Evolutionary conservation across 2,329 filamentous ascomycete species (phyloP), one percentile per base, ranked within the genome.

Genomic region (Ophiosphaerella herpotricha): DNA sequence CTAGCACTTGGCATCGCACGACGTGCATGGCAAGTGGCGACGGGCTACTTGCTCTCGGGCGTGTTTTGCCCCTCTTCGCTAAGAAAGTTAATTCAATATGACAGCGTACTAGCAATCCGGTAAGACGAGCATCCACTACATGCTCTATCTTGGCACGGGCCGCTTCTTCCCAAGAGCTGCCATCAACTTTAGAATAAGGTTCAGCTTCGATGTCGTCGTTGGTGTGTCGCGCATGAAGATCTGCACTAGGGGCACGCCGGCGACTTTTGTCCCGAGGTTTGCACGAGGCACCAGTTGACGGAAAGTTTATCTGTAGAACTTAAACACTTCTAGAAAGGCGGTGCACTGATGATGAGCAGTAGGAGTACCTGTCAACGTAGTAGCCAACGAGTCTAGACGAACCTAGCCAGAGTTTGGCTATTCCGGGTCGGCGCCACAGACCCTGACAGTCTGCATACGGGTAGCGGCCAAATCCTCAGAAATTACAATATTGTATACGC

Each of bases 201-300:
- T 58, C 52, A 26, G 49, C 18, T 55, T 38, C 43, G 45, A 16
- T 44, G 50, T 34, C 40, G 40, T 39, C 43, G 51, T 51, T 56
- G 56, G 55, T 61, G 61, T 57, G 55, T 60, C 53, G 53, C 57
- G 60, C 55, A 58, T 61, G 35, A 39, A 45, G 43, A 38, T 38
- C 42, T 39, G 42, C 46, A 52, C 57, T 54, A 57, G 43, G 35
- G 33, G 12, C 33, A 36, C 11, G 21, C 42, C 41, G 39, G 54
- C 52, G 36, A 48, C 46, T 48, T 37, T 60, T 46, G 55, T 53
- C 58, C 54, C 44, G 39, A 46, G 53, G 43, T 53, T 54, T 43
- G 49, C 46, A 46, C 39, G 50, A 37, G 26, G 41, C 35, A 46
- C 42, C 52, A 50, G 50, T 54, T 60, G 58, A 45, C 39, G 35